phyloP scores from a whole-genome alignment of 139 green algal genomes.

The Coelastrella sp. region DNA sequence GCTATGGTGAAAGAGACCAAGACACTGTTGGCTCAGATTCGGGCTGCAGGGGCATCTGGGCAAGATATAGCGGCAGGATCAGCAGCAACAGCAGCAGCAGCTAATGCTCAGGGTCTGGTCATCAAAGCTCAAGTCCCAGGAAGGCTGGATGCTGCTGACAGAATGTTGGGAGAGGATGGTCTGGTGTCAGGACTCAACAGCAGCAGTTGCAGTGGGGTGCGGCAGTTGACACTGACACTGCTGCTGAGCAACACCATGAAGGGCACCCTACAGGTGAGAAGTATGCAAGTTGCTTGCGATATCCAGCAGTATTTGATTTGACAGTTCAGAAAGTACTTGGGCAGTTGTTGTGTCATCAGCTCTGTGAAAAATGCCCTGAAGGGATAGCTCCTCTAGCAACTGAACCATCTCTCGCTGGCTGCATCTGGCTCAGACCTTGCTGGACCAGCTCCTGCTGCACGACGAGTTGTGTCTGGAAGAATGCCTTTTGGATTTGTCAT shows the following conservation, averaged over 20 bases:
- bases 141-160: constrained; percentile 19
- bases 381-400: no score
- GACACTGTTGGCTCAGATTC: constrained; percentile 64
- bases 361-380: no score
- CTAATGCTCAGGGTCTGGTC: constrained; percentile 42
- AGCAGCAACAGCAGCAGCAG: neutral
- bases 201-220: neutral
- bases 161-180: neutral
- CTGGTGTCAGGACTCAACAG: neutral
- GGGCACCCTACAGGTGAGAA: constrained; percentile 48
- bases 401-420: no score
- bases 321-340: neutral
- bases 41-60: constrained; percentile 53
- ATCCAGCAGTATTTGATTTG: neutral
- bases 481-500: no score
- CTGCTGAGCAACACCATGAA: constrained; percentile 25
- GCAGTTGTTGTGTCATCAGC: no score
- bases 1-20: constrained; percentile 76
- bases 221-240: constrained; percentile 45
- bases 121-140: constrained; percentile 66
- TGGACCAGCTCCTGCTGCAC: no score
- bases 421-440: no score
- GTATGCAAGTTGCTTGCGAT: no score
- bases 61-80: constrained; percentile 12
- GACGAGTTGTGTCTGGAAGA: no score